phyloP scores from a whole-genome alignment of 78 protist species.

The Pigoraptor vietnamica region DNA sequence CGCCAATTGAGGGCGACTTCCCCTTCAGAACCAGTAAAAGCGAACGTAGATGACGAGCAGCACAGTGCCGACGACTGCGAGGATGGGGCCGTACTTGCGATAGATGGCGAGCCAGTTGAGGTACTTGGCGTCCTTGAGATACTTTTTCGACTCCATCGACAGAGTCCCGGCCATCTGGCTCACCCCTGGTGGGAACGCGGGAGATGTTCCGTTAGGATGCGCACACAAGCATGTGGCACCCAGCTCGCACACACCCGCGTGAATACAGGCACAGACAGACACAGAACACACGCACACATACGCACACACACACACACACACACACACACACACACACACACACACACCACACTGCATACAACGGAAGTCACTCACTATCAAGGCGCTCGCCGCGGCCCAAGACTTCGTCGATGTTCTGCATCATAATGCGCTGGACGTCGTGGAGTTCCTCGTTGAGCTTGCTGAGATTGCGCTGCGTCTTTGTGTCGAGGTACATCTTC shows the following conservation, averaged over 20 bases:
- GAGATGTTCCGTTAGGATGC: neutral
- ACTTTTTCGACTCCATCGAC: neutral
- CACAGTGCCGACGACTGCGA: neutral
- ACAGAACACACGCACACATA: neutral
- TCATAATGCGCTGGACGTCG: slow-evolving; percentile 72
- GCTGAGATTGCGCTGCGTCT: slow-evolving; percentile 53
- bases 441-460: slow-evolving; percentile 50
- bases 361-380: slow-evolving; percentile 29
- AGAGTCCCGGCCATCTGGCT: slow-evolving; percentile 1
- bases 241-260: neutral
- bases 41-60: neutral
- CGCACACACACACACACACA: neutral
- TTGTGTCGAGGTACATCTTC: slow-evolving; percentile 53
- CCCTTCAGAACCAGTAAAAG: neutral
- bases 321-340: neutral
- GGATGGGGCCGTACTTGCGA: neutral
- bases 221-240: neutral
- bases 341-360: neutral
- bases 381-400: slow-evolving; percentile 72
- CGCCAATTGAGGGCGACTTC: neutral
- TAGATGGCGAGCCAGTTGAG: neutral
- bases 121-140: slow-evolving; percentile 14
- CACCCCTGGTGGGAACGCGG: neutral
- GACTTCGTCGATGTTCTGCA: slow-evolving; percentile 68
- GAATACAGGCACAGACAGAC: neutral